phyloP scores from a whole-genome alignment of 768 basidiomycete species.

The Naganishia randhawae region DNA sequence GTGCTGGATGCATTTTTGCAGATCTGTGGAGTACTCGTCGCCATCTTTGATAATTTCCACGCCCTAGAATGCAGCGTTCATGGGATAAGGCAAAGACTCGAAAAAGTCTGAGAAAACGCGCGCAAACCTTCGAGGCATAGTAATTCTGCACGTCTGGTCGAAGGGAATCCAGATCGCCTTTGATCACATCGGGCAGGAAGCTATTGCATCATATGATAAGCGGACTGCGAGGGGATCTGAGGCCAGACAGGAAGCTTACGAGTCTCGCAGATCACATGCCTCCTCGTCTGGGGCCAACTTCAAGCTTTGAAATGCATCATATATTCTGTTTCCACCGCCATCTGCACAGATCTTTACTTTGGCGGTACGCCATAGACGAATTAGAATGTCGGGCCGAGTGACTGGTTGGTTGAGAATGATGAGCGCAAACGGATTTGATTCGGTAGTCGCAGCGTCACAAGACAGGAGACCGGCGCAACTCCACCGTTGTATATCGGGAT shows the following conservation, averaged over 20 bases:
- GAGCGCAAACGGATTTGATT: constrained; percentile 48
- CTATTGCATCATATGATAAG: constrained; percentile 51
- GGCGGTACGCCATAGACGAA: constrained; percentile 58
- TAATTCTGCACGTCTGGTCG: constrained; percentile 67
- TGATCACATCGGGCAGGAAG: constrained; percentile 78
- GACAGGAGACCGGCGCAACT: not conserved
- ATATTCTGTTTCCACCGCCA: constrained; percentile 79
- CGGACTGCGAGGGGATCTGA: not conserved
- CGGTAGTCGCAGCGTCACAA: not conserved
- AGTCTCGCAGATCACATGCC: not conserved
- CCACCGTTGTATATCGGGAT: not conserved
- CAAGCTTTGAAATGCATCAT: constrained; percentile 54
- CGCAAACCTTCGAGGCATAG: constrained; percentile 60
- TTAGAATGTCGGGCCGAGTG: constrained; percentile 59
- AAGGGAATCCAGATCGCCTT: constrained; percentile 89
- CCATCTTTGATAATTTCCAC: constrained; percentile 66
- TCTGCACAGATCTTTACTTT: constrained; percentile 71
- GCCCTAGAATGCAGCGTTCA: constrained; percentile 54
- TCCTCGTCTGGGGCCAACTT: not conserved
- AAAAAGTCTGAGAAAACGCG: not conserved
- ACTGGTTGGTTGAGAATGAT: constrained; percentile 91
- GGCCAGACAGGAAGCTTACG: not conserved
- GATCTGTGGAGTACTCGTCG: constrained; percentile 82
- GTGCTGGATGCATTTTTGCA: constrained; percentile 81
- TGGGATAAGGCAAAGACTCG: not conserved